These are phyloP conservation scores for Ephemerocybe angulata DNA, from an alignment of 768 basidiomycete genomes.

Conservation along the genomic window DNA sequence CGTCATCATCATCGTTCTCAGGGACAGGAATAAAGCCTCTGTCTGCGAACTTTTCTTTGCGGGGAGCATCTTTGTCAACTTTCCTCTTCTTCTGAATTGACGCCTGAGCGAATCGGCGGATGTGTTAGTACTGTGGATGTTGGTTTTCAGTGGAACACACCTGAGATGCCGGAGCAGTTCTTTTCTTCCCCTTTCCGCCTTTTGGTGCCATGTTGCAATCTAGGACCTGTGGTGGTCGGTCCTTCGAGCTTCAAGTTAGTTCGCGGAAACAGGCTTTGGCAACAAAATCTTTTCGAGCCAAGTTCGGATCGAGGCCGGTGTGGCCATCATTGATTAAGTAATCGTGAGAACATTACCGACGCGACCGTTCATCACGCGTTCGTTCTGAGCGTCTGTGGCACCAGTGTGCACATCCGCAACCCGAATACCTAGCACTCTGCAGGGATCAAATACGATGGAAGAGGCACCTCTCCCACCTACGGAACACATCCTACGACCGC, in stretches of 20 bases:
- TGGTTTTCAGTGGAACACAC: not conserved
- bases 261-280: not conserved
- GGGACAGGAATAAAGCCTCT: conserved; percentile 64
- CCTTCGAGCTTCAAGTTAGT: not conserved
- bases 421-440: too few relatives aligned
- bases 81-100: not conserved
- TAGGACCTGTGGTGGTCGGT: not conserved
- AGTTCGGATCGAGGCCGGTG: too few relatives aligned
- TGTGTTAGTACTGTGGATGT: not conserved
- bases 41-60: conserved; percentile 59
- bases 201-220: not conserved
- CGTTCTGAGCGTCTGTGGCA: too few relatives aligned
- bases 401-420: too few relatives aligned
- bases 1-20: conserved; percentile 34
- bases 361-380: too few relatives aligned
- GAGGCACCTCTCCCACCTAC: conserved; percentile 59
- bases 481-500: conserved; percentile 68
- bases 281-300: not conserved
- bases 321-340: too few relatives aligned
- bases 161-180: not conserved
- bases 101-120: not conserved
- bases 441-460: conserved; percentile 37
- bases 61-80: not conserved
- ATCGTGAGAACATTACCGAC: too few relatives aligned
- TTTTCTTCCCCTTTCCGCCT: not conserved